Conservation (phyloP, 768 basidiomycete genomes). For the Tylopilus cervinicoccineus region DNA sequence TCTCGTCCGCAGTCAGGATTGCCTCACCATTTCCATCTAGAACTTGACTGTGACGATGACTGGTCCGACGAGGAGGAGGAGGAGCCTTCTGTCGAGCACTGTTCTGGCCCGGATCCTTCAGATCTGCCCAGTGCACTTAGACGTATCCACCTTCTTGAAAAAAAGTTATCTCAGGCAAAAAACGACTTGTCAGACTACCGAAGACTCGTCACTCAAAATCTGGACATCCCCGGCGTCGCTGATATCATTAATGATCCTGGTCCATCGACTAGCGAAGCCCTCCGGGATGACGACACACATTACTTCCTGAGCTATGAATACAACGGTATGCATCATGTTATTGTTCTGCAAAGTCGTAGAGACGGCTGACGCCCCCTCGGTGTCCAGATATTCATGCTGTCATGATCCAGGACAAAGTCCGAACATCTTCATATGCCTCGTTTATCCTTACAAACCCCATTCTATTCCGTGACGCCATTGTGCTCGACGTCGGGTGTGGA, state of each 20-base stretch:
- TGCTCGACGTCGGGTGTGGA: constrained; percentile 95
- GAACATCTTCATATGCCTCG: constrained; percentile 88
- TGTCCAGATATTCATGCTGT: constrained; percentile 84
- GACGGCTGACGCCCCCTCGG: not conserved
- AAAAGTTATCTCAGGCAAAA: constrained; percentile 54
- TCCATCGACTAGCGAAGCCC: constrained; percentile 18
- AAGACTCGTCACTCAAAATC: constrained; percentile 47
- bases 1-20: not conserved
- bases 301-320: constrained; percentile 90
- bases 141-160: constrained; percentile 58
- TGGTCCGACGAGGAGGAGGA: constrained; percentile 57
- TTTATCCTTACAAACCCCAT: constrained; percentile 83
- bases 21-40: constrained; percentile 32
- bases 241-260: constrained; percentile 40
- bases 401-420: constrained; percentile 94
- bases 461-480: constrained; percentile 79
- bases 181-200: constrained; percentile 63
- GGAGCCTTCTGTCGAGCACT: not conserved
- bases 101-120: constrained; percentile 16
- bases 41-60: constrained; percentile 61
- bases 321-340: constrained; percentile 56
- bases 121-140: constrained; percentile 34
- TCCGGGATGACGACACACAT: constrained; percentile 85
- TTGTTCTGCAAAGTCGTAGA: not conserved
- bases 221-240: constrained; percentile 44